Evolutionary conservation across 2,329 filamentous ascomycete genomes (phyloP), one percentile per base, ranked within the genome.

Genomic region (Aspergillus jensenii): DNA sequence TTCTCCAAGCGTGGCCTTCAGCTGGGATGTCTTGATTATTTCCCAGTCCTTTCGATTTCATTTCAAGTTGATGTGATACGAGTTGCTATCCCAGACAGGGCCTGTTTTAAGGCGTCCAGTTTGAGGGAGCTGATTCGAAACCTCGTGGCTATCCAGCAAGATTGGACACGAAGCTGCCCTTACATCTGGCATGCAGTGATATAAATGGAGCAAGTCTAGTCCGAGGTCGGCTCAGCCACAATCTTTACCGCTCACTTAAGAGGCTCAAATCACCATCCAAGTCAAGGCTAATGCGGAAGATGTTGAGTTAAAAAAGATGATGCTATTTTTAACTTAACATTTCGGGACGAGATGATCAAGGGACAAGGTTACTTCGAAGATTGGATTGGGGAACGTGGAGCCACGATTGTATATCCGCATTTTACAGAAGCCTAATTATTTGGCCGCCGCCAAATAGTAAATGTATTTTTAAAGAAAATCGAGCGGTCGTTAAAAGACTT

Each of bases 401-500:
- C 44, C 23, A 17, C 19, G 21, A 5, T 21, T 45, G 31, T 5
- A 9, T 15, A 17, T 46, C 27, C 6, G 44, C 35, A n/a, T 46
- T 19, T 14, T 46, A 31, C 44, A 15, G 14, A 23, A 35, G 51
- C 23, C 7, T 39, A 15, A 23, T 44, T 25, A n/a, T 25, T 44
- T 12, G 41, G 14, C 21, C 17, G 6, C 35, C 5, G 33, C 37
- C 31, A 40, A 55, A 50, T 14, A 46, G 25, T 11, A 4, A 31
- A 9, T 55, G 50, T 49, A 51, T 55, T 58, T 51, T 31, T 54
- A 54, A 52, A 51, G 35, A 35, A 58, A 31, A 46, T 31, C 17
- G 21, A 49, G 45, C 9, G 48, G 43, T 55, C 56, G 46, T 49
- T 25, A 57, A 58, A 57, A 58, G 55, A 58, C 55, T 60, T 55